Evolutionary conservation across 768 basidiomycete species (phyloP).

Genomic region (Roridomyces roridus): DNA sequence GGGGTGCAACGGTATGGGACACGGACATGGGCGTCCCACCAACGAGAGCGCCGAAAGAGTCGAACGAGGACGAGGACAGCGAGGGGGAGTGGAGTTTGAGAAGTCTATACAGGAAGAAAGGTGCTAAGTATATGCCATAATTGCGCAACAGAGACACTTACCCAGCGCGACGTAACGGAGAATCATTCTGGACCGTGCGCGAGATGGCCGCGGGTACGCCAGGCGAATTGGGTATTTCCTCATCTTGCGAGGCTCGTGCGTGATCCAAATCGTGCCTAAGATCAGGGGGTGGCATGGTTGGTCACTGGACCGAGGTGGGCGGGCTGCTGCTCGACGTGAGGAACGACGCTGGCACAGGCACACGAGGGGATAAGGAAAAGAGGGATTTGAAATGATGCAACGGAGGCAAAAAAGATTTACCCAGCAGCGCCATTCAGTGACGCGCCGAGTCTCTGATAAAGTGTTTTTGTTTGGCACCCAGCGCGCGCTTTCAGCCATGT

Average conservation of each 20-base stretch:
- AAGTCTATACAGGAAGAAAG: conserved; percentile 43
- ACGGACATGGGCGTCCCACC: conserved; percentile 21
- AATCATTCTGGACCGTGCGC: conserved; percentile 38
- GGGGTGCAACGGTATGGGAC: conserved; percentile 40
- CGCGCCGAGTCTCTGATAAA: neutral
- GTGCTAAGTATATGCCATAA: conserved; percentile 17
- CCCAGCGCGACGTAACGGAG: conserved; percentile 60
- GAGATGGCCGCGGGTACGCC: conserved; percentile 25
- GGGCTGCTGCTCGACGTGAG: too few species aligned
- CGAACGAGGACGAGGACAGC: conserved; percentile 14
- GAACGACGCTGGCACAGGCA: too few species aligned
- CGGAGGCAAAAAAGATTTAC: neutral
- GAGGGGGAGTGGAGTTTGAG: conserved; percentile 59
- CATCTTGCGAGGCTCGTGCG: conserved; percentile 19
- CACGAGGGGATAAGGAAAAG: too few species aligned
- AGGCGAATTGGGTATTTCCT: conserved; percentile 16
- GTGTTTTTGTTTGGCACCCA: too few species aligned
- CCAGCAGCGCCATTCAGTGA: neutral
- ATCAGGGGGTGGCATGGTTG: conserved; percentile 15
- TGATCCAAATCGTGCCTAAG: conserved; percentile 2
- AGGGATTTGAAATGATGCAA: too few species aligned
- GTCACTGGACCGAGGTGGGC: too few species aligned
- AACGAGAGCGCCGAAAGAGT: conserved; percentile 1
- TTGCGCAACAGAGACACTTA: conserved; percentile 40
- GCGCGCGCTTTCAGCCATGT: conserved; percentile 38